These are phyloP conservation scores for Rosa lucieae DNA, from an alignment of 306 rosid genomes.

Conservation along the genomic window DNA sequence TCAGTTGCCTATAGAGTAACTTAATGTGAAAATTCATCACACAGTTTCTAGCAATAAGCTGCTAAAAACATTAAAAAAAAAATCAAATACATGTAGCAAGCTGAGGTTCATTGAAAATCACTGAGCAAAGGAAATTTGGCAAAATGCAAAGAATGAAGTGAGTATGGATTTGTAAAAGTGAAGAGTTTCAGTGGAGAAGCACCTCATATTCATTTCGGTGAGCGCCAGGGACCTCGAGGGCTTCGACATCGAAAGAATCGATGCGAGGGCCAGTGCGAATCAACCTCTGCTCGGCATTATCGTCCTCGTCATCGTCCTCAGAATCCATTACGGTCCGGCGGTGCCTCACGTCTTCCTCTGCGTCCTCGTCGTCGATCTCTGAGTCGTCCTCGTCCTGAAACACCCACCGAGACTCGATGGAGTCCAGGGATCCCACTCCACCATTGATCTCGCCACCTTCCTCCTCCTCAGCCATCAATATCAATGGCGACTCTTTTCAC, in stretches of 20 bases:
- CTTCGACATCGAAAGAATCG: slow-evolving; percentile 97
- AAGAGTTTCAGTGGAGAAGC: not conserved
- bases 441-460: slow-evolving; percentile 32
- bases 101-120: too few relatives aligned
- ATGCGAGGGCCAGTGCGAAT: slow-evolving; percentile 92
- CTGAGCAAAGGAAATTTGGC: too few relatives aligned
- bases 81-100: too few relatives aligned
- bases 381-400: slow-evolving; percentile 58
- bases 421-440: slow-evolving; percentile 41
- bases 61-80: too few relatives aligned
- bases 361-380: slow-evolving; percentile 40
- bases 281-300: slow-evolving; percentile 73
- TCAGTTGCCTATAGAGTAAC: slow-evolving; percentile 1
- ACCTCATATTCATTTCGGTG: slow-evolving; percentile 77
- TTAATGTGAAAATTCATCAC: not conserved
- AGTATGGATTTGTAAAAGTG: too few relatives aligned
- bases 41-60: not conserved
- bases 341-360: slow-evolving; percentile 18
- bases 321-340: slow-evolving; percentile 52
- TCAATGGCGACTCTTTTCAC: not conserved
- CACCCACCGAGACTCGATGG: slow-evolving; percentile 63
- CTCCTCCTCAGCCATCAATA: slow-evolving; percentile 36
- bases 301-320: slow-evolving; percentile 73
- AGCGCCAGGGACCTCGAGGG: slow-evolving; percentile 91
- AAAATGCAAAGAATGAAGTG: too few relatives aligned